Evolutionary conservation across 1,284 basidiomycete genomes (phyloP).

Genomic region (Retiboletus flavoniger): DNA sequence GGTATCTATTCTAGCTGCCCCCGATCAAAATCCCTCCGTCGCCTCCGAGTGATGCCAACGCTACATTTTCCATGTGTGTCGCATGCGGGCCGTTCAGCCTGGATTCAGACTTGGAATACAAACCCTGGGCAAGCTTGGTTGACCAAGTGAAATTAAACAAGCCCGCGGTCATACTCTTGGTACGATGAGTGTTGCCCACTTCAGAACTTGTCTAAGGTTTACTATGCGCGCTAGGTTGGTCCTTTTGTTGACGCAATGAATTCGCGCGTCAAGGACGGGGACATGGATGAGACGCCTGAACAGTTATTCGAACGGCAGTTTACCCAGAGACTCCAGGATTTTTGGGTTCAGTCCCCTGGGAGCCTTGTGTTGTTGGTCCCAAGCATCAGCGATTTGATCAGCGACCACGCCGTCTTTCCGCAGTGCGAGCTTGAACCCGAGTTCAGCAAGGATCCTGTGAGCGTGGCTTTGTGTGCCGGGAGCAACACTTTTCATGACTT

Average conservation of each 20-base stretch:
- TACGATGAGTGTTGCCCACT: constrained; percentile 38
- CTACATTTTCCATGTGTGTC: constrained; percentile 62
- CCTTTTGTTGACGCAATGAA: constrained; percentile 86
- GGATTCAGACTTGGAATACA: constrained; percentile 75
- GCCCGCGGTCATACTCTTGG: constrained; percentile 80
- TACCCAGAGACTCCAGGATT: constrained; percentile 53
- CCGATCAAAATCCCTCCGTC: constrained; percentile 42
- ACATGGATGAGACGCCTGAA: constrained; percentile 61
- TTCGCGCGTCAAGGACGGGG: constrained; percentile 69
- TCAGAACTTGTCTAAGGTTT: constrained; percentile 1
- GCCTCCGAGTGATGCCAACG: constrained; percentile 38
- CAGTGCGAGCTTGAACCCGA: constrained; percentile 69
- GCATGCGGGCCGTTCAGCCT: constrained; percentile 82
- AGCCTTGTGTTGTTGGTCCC: constrained; percentile 80
- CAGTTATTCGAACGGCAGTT: constrained; percentile 75
- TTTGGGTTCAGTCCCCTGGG: constrained; percentile 62
- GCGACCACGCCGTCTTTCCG: constrained; percentile 82
- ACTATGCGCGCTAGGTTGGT: constrained; percentile 59
- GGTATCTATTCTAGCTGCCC: constrained; percentile 44
- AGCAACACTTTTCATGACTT: not conserved
- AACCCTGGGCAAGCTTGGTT: constrained; percentile 64
- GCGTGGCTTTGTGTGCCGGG: constrained; percentile 17
- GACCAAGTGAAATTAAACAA: constrained; percentile 55
- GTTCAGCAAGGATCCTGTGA: constrained; percentile 48
- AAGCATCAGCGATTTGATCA: constrained; percentile 78